Base-by-base conservation (phyloP, 2,329 filamentous ascomycete species). In the Gaeumannomyces sp. region DNA sequence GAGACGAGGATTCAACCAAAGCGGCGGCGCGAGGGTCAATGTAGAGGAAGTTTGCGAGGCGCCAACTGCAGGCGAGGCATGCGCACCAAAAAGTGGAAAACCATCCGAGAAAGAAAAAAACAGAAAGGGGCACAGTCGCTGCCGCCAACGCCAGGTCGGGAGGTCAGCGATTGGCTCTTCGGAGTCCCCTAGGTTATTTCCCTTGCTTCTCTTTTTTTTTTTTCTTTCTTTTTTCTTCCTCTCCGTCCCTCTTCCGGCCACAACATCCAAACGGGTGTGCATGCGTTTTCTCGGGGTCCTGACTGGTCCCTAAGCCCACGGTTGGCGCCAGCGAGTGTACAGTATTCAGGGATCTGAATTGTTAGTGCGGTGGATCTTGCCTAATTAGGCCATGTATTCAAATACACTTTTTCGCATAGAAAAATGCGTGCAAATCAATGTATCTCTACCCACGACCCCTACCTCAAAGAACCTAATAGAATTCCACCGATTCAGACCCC, bases 71-170 rank as follows among this genome's bases (percentile, higher is more conserved):
- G 16, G 38, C 31, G 2, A 13, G 16, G 38, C 31, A 19, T 45
- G 45, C 45, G 7, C 19, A n/a, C 5, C 7, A 33, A 28, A 59
- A 31, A 65, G 25, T 7, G 13, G 11, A 56, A 59, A 19, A 11
- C 35, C 35, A 38, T 14, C 45, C 22, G 45, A 10, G 56, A 60
- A 56, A 59, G 57, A 62, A 62, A 57, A 61, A 59, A 45, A 22
- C 16, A 56, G 35, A 22, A 62, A 28, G 31, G 56, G 62, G n/a
- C 16, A 10, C 35, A 25, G 14, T n/a, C 25, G 50, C 10, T 27
- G 38, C 25, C 28, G 4, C 38, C 29, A 27, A 38, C 14, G 35
- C 35, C 35, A 28, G 16, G 61, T 28, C 6, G 38, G 25, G 45
- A 53, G 19, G 19, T 53, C 19, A 53, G 19, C 45, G 22, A 25